Base-by-base conservation (phyloP, 306 rosid species). In the Lablab purpureus region DNA sequence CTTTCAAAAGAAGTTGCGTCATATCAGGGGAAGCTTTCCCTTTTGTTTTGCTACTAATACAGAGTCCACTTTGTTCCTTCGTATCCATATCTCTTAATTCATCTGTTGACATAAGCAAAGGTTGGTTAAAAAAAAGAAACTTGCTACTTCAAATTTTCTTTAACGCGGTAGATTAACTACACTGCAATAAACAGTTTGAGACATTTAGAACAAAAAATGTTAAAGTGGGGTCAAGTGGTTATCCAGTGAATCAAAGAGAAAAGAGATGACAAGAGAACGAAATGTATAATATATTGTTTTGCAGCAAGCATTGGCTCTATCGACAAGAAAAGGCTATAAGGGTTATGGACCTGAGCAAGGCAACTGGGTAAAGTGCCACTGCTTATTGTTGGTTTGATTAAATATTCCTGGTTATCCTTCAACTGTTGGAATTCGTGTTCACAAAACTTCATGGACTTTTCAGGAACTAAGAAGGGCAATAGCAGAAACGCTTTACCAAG, bases 331-430 rank as follows among this genome's bases (percentile, higher is more conserved):
- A 75, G 94, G 94, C 62, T 91, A 88, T 75, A 83, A 63, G 18
- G 97, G 97, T 10, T 91, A 91, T 72, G 97, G 97, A 73, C 83
- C 83, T 51, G 97, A 89, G 87, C 94, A 89, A 84, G 97, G 97
- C 65, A 63, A 83, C 77, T 52, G 19, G 90, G 96, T 91, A 86
- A 18, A 66, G 36, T 43, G 47, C 21, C 49, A 13, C 11, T 54
- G 25, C 12, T 37, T 45, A 1, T 63, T 23, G 43, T 75, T 62
- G 14, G 15, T 30, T 43, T 55, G 19, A 7, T 18, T 55, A 27
- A 6, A 27, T 2, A 28, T 5, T 60, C 11, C 11, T 14, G 2
- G 2, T 28, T 14, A 2, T 28, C 10, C 22, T 60, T 30, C 8
- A 28, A 12, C 21, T 60, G 2, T 60, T 28, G 67, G 13, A 15